Conservation (phyloP, 192 early-diverging fungal species). For the Umbelopsis sp. region DNA sequence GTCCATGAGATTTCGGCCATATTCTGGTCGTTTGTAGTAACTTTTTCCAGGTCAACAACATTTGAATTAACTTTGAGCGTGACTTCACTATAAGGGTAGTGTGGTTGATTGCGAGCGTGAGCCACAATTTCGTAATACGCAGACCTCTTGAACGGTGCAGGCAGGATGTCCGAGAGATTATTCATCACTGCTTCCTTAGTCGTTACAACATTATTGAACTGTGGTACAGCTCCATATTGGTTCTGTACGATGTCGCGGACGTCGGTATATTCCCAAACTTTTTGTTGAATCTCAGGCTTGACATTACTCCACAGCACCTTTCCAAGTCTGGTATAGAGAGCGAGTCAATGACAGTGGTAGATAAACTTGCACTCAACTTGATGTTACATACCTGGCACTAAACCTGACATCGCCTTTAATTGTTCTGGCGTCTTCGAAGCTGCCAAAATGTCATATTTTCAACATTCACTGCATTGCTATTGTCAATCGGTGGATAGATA, state of each 20-base stretch:
- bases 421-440: slow-evolving; percentile 34
- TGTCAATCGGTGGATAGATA: neutral
- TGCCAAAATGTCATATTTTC: neutral
- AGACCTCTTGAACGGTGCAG: neutral
- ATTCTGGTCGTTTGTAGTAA: slow-evolving; percentile 16
- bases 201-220: slow-evolving; percentile 37
- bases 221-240: slow-evolving; percentile 28
- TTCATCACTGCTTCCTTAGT: slow-evolving; percentile 22
- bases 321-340: slow-evolving; percentile 35
- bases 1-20: slow-evolving; percentile 43
- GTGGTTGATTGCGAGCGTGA: slow-evolving; percentile 41
- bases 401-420: slow-evolving; percentile 40
- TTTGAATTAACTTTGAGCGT: slow-evolving; percentile 38
- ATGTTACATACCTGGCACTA: slow-evolving; percentile 34
- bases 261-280: slow-evolving; percentile 41
- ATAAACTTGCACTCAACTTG: neutral
- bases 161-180: slow-evolving; percentile 16
- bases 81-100: slow-evolving; percentile 27
- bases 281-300: slow-evolving; percentile 10
- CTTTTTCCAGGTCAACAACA: slow-evolving; percentile 43
- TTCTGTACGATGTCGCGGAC: slow-evolving; percentile 41
- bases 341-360: neutral
- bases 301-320: slow-evolving; percentile 44
- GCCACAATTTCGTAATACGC: slow-evolving; percentile 45
- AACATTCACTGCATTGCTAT: neutral